Evolutionary conservation across 1,139 yeast species (phyloP), one percentile per base, ranked within the genome.

Genomic region (Yamadazyma buinensis): DNA sequence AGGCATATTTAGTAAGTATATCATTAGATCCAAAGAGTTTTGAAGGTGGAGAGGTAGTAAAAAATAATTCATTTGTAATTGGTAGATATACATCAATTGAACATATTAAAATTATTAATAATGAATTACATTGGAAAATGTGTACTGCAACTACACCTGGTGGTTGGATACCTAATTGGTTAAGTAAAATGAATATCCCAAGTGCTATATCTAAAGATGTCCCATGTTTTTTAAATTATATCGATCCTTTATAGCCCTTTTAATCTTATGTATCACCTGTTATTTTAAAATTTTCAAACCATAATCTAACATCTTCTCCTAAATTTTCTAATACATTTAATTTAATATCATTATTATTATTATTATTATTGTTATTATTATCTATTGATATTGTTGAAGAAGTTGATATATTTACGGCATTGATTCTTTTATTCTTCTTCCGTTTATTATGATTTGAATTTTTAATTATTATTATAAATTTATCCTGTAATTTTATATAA

Each of bases 181-280:
- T 83, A 15, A 82, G 80, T 38, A 73, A 75, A 41, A 52, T 68
- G 36, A 62, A 75, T 30, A 69, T 82, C 35, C 72, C 78, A 2
- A 64, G 67, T 14, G 80, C 78, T 10, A 74, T 83, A 24, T 76
- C 81, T 1, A 72, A 74, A 35, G 94, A 83, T 49, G 87, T 83
- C 1, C 86, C 87, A 0, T 64, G 69, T 30, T 79, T 79, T 45
- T 52, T 79, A 36, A 57, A 66, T 18, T 81, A 83, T 80, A 59
- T 49, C 15, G 40, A 42, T 17, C 7, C 7, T 17, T 5, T 17
- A 5, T 17, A 17, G 7, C 7, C 5, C 7, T 5, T 17, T 5
- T 12, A 9, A 9, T 28, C 39, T 27, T 36, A 52, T 11, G 52
- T 46, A 21, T 51, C 53, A 0, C 55, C 61, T 27, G 43, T 48